Conservation (phyloP, 2,329 filamentous ascomycete genomes). For the Zasmidium angulare region DNA sequence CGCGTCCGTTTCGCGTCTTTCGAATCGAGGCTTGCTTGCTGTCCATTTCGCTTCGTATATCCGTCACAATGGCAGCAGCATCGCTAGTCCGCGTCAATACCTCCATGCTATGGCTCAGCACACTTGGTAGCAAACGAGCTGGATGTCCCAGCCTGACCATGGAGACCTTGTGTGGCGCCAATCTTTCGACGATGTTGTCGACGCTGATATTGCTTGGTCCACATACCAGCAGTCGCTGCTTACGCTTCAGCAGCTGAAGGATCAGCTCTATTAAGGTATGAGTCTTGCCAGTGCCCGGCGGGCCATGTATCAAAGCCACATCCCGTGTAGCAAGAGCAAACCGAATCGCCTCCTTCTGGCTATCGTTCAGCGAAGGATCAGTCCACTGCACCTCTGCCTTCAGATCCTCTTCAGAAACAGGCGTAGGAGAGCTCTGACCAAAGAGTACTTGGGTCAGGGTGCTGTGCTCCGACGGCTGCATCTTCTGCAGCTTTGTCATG, state of each 20-base stretch:
- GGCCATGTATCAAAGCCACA: slow-evolving; percentile 88
- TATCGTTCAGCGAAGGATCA: slow-evolving; percentile 59
- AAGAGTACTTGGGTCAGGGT: slow-evolving; percentile 62
- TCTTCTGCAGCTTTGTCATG: slow-evolving; percentile 60
- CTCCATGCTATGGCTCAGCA: slow-evolving; percentile 86
- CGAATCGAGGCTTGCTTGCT: slow-evolving; percentile 83
- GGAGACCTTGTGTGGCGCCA: slow-evolving; percentile 79
- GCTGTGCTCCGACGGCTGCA: slow-evolving; percentile 56
- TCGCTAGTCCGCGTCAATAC: slow-evolving; percentile 88
- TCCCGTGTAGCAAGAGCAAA: slow-evolving; percentile 83
- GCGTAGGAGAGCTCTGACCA: slow-evolving; percentile 56
- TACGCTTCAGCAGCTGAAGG: slow-evolving; percentile 76
- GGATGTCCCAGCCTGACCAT: slow-evolving; percentile 92
- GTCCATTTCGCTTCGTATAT: slow-evolving; percentile 91
- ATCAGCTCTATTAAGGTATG: slow-evolving; percentile 95
- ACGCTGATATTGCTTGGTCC: slow-evolving; percentile 96
- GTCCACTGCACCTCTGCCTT: slow-evolving; percentile 50
- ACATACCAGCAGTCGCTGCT: slow-evolving; percentile 81
- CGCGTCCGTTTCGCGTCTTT: slow-evolving; percentile 78
- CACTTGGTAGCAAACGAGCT: slow-evolving; percentile 81
- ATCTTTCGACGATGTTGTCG: slow-evolving; percentile 94
- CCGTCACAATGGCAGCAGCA: slow-evolving; percentile 82
- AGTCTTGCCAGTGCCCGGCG: slow-evolving; percentile 94
- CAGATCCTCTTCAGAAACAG: slow-evolving; percentile 46
- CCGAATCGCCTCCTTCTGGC: slow-evolving; percentile 64